Base-by-base conservation (phyloP, 352 stramenopile genomes). In the Globisporangium irregulare region DNA sequence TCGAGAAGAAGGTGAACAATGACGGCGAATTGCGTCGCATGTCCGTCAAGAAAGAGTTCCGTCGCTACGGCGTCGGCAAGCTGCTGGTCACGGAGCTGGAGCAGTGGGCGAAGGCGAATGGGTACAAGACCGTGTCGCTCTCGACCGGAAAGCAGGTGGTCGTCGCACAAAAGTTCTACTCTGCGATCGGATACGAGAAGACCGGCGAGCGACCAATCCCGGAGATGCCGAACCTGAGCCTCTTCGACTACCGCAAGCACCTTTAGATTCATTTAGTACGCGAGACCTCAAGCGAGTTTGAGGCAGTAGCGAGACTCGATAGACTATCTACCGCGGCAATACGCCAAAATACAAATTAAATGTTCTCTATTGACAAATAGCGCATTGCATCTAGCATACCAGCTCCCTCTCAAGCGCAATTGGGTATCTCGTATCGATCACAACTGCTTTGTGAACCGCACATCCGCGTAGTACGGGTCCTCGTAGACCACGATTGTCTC, bases 21-120 rank as follows among this genome's bases (percentile, higher is more conserved):
- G 60, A 68, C 12, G 77, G 73, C 50, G 78, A 89, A 63, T 63
- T 89, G 60, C 69, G 80, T 0, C 78, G 80, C 36, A 79, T 89
- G 71, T 75, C 78, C 3, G 72, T 86, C 29, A 71, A 70, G 3
- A 64, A 57, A 27, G 68, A 55, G 20, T 83, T 74, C 63, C 76
- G 80, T 20, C 78, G 76, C 27, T 73, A 76, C 36, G 80, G 80
- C 1, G 51, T 88, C 29, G 80, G 73, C 9, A 76, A 76, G 15
- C 62, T 65, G 22, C 70, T 87, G 4, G 71, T 87, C 20, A 46
- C 59, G 9, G 73, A 82, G 15, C 63, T 84, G 20, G 79, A 87
- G 71, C 38, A 53, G 12, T 87, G 77, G 77, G 77, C 75, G 24
- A 73, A 66, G 58, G 48, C 20, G 7, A 69, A 79, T 36, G 69